Base-by-base conservation (phyloP, 768 basidiomycete genomes). In the Rhizopogon rudus region DNA sequence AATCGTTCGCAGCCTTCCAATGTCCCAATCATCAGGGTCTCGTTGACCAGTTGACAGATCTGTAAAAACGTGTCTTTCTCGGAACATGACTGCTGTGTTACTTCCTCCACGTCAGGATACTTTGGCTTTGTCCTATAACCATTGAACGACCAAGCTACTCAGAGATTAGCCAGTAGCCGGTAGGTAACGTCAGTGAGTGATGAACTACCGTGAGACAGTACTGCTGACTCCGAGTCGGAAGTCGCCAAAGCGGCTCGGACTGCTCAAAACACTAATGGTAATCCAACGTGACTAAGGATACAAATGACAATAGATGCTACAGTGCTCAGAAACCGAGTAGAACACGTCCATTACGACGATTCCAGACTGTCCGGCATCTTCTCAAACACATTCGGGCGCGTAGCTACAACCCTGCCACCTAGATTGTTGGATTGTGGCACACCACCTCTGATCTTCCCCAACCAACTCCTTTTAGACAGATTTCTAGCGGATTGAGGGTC, bases 381-480 rank as follows among this genome's bases (percentile, higher is more conserved):
- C 48, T 65, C 65, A 54, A 61, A 53, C 51, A 52, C 41, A 45
- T 67, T 63, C 9, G 43, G 14, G 8, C 48, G 48, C 35, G 48
- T 37, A 14, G 33, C 14, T 49, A 49, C 48, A 12, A 37, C 48
- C 22, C 48, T 49, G 14, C 48, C 5, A 25, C 48, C 35, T 22
- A 44, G 39, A 42, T 42, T 57, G 29, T 44, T 29, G 65, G 43
- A 67, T 45, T 16, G 59, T 57, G 10, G 61, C 40, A 35, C 54
- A 40, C 68, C 71, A 6, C 81, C 79, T 65, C 83, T 77, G 59
- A 88, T 84, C 70, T 86, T 88, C 12, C 83, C 85, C 17, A 89
- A 65, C 88, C 88, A 90, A 54, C 83, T 82, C 62, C 81, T 77
- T 66, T 86, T 85, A 37, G 74, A 70, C 44, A 74, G 16, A 25